Evolutionary conservation across 1,284 basidiomycete genomes (phyloP).

Genomic region (Cystobasidium sp.): DNA sequence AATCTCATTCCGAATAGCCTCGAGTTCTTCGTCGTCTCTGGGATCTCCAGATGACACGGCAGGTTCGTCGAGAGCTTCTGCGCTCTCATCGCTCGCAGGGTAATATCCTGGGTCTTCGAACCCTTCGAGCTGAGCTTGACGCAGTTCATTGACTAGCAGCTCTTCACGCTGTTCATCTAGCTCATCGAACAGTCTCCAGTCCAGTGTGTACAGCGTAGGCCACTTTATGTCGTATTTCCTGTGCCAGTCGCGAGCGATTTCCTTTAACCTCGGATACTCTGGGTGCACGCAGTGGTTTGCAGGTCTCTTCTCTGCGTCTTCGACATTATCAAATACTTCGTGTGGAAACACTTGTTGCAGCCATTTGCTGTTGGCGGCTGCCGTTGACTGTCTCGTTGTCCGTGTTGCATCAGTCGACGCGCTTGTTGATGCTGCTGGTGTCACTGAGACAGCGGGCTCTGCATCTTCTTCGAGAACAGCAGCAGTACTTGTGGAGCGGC

Average conservation of each 20-base stretch:
- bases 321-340: neutral
- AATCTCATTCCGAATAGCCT: constrained; percentile 78
- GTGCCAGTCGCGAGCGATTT: too few relatives aligned
- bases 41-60: constrained; percentile 46
- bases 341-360: neutral
- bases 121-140: neutral
- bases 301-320: too few relatives aligned
- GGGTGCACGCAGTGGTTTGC: too few relatives aligned
- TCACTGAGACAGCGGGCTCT: neutral
- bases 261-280: too few relatives aligned
- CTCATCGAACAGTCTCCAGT: too few relatives aligned
- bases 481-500: neutral
- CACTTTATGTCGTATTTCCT: too few relatives aligned
- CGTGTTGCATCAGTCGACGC: constrained; percentile 9
- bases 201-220: too few relatives aligned
- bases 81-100: neutral
- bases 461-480: neutral
- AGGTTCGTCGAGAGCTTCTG: constrained; percentile 9
- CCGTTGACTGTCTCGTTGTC: too few relatives aligned
- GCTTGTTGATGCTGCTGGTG: neutral
- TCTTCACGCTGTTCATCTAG: too few relatives aligned
- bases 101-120: neutral
- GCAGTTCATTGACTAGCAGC: neutral
- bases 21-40: constrained; percentile 54
- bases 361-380: neutral